Conservation (phyloP, 139 green algal species). For the Gonium pectorale region DNA sequence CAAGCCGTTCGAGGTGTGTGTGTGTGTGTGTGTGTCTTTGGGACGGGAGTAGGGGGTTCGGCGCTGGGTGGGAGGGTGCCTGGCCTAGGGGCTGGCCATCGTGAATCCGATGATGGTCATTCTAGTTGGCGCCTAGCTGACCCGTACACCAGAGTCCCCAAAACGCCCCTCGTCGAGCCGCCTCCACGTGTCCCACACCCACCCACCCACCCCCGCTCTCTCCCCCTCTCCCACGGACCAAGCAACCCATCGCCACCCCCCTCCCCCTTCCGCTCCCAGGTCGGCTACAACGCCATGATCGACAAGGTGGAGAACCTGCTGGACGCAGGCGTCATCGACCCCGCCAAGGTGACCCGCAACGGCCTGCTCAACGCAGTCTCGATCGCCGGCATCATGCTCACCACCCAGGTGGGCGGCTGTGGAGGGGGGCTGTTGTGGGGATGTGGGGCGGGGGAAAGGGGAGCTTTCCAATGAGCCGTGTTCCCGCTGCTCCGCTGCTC, state of each 20-base stretch:
- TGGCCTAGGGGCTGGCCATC: no score
- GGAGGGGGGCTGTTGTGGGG: not conserved
- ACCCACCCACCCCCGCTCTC: no score
- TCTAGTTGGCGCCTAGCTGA: no score
- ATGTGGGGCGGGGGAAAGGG: not conserved
- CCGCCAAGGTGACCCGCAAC: conserved; percentile 95
- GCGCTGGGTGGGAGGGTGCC: no score
- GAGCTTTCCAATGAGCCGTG: not conserved
- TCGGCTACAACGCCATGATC: conserved; percentile 95
- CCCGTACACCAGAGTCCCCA: no score
- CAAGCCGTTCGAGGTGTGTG: conserved; percentile 86
- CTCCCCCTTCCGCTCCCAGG: conserved; percentile 65
- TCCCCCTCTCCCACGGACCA: no score
- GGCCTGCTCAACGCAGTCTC: conserved; percentile 91
- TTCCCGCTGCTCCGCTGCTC: no score
- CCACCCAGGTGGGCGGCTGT: conserved; percentile 85
- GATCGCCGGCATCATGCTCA: conserved; percentile 99
- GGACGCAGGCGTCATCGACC: conserved; percentile 94
- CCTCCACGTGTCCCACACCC: no score
- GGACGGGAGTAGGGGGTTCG: no score
- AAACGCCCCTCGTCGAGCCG: no score
- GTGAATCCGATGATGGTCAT: no score
- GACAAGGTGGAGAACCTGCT: conserved; percentile 82
- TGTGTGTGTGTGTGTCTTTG: no score
- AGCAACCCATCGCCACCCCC: conserved; percentile 91